These are phyloP conservation scores for Macroventuria anomochaeta DNA, from an alignment of 2,329 filamentous ascomycete species.

Conservation along the genomic window DNA sequence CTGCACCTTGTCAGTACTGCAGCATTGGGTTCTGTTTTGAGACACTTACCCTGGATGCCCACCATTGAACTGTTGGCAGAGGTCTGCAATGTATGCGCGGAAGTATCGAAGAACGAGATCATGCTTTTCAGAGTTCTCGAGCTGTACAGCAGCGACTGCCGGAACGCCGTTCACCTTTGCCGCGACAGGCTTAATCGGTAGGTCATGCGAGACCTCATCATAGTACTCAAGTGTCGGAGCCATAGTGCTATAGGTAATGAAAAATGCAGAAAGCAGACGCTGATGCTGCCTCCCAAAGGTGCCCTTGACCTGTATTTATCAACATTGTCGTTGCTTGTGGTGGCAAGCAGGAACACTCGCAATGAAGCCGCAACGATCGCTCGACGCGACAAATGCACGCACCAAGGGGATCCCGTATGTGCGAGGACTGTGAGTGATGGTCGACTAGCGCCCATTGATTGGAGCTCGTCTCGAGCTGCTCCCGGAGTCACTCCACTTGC, in stretches of 20 bases:
- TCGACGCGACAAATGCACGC: constrained; percentile 6
- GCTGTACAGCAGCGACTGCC: constrained; percentile 16
- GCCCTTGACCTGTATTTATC: constrained; percentile 4
- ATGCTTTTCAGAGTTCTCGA: constrained; percentile 16
- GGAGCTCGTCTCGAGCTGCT: constrained; percentile 12
- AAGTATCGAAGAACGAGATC: constrained; percentile 23
- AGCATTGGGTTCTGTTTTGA: neutral
- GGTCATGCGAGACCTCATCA: constrained; percentile 16
- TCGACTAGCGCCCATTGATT: neutral
- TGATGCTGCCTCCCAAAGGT: neutral
- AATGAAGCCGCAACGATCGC: constrained; percentile 2
- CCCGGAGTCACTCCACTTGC: neutral
- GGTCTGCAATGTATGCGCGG: constrained; percentile 19
- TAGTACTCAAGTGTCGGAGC: constrained; percentile 19
- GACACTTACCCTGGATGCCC: constrained; percentile 4
- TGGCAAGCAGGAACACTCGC: neutral
- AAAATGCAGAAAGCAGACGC: neutral
- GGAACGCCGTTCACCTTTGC: constrained; percentile 22
- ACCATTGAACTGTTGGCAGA: constrained; percentile 11
- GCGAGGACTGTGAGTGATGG: neutral
- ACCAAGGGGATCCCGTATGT: neutral
- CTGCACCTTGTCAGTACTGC: neutral
- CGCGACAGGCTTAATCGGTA: constrained; percentile 18
- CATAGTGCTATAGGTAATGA: constrained; percentile 1
- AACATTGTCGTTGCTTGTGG: neutral